Conservation (phyloP, 768 basidiomycete species). For the Phylloporus sp. region DNA sequence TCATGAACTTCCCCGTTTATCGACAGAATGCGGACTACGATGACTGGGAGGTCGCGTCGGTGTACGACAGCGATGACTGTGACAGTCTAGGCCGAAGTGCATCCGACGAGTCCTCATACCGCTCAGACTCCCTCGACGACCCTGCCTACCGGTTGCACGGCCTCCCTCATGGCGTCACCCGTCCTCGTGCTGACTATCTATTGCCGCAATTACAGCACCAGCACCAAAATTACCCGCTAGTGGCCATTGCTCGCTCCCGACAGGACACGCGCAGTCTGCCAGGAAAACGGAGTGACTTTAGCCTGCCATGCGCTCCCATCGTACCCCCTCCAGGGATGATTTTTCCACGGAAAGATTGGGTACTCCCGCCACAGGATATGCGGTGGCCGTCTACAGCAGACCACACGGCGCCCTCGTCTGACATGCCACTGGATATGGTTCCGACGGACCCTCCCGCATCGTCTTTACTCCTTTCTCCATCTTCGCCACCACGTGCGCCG, state of each 20-base stretch:
- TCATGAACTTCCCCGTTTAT: conserved; percentile 25
- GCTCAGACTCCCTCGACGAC: conserved; percentile 4
- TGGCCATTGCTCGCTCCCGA: not conserved
- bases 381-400: conserved; percentile 5
- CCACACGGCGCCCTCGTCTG: conserved; percentile 6
- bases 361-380: conserved; percentile 8
- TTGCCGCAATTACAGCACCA: conserved; percentile 12
- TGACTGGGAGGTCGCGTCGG: conserved; percentile 30
- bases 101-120: conserved; percentile 12
- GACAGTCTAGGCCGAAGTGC: conserved; percentile 21
- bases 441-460: conserved; percentile 7
- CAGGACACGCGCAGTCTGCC: conserved; percentile 10
- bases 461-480: conserved; percentile 14
- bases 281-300: conserved; percentile 9
- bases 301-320: conserved; percentile 4
- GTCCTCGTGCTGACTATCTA: conserved; percentile 13
- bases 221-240: conserved; percentile 7
- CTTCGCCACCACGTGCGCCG: conserved; percentile 9
- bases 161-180: not conserved
- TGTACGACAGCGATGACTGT: conserved; percentile 29
- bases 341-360: conserved; percentile 22
- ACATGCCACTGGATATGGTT: not conserved
- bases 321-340: conserved; percentile 28
- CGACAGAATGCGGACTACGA: conserved; percentile 22
- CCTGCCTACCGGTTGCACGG: conserved; percentile 6